Percentiles rank a stretch among this genome's conserved stretches.
These are phyloP conservation scores for Paraphoma sp. DNA, from an alignment of 2,329 filamentous ascomycete genomes.

Conservation along the genomic window DNA sequence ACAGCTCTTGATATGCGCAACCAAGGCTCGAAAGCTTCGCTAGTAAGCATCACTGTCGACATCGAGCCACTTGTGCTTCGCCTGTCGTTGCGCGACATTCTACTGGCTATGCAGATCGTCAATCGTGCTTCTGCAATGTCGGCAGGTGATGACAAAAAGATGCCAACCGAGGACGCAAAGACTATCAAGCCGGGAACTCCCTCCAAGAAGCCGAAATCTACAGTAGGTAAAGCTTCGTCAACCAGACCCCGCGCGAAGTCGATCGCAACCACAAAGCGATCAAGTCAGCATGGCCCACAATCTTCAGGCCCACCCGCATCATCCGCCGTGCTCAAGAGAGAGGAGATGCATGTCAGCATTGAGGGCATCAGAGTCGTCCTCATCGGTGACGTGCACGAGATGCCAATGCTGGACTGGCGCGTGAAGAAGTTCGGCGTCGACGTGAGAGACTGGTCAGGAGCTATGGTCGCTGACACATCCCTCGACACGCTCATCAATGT, in stretches of 20 bases:
- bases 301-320: constrained; percentile 59
- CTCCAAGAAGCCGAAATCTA: constrained; percentile 57
- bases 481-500: constrained; percentile 95
- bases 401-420: constrained; percentile 92
- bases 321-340: constrained; percentile 67
- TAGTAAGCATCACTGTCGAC: constrained; percentile 83
- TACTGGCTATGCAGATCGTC: constrained; percentile 91
- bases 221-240: constrained; percentile 52
- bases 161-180: constrained; percentile 60
- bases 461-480: constrained; percentile 84
- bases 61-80: constrained; percentile 91
- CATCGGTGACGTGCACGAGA: constrained; percentile 93
- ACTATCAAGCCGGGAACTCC: constrained; percentile 60
- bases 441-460: constrained; percentile 89
- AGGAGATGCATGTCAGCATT: constrained; percentile 84
- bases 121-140: constrained; percentile 89
- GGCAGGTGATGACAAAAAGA: constrained; percentile 56
- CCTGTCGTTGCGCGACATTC: constrained; percentile 89
- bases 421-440: constrained; percentile 87
- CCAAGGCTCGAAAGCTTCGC: constrained; percentile 64
- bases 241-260: constrained; percentile 56
- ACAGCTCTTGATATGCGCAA: constrained; percentile 80
- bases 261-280: constrained; percentile 51
- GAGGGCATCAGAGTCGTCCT: constrained; percentile 91
- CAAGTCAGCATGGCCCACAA: constrained; percentile 61